These are phyloP conservation scores for Tylopilus cervinicoccineus DNA, from an alignment of 768 basidiomycete genomes.

Conservation along the genomic window DNA sequence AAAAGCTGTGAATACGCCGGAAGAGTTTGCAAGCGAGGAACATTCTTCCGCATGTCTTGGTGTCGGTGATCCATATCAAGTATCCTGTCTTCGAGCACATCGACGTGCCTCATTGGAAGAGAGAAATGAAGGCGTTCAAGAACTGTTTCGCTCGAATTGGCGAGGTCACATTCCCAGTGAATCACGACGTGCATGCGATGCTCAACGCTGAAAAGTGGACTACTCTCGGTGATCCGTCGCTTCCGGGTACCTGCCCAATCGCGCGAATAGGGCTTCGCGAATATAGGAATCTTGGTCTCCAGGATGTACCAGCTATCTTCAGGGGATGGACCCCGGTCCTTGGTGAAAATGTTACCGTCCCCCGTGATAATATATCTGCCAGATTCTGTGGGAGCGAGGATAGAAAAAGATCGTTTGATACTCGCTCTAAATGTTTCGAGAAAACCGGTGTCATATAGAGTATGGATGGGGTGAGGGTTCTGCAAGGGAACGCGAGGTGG, in stretches of 20 bases:
- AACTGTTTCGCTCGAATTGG: slow-evolving; percentile 28
- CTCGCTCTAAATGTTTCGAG: slow-evolving; percentile 23
- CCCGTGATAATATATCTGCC: slow-evolving; percentile 48
- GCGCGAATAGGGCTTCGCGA: slow-evolving; percentile 5
- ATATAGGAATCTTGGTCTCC: slow-evolving; percentile 20
- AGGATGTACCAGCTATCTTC: slow-evolving; percentile 27
- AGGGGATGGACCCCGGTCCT: slow-evolving; percentile 16
- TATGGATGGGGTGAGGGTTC: slow-evolving; percentile 45
- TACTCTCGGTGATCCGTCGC: slow-evolving; percentile 42
- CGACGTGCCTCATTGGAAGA: slow-evolving; percentile 51
- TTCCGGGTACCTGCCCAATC: slow-evolving; percentile 30
- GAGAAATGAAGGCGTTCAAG: slow-evolving; percentile 32
- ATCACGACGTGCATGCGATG: slow-evolving; percentile 56
- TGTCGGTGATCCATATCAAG: not conserved
- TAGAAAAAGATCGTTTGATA: slow-evolving; percentile 37
- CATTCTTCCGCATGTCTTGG: slow-evolving; percentile 9
- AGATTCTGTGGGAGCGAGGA: slow-evolving; percentile 46
- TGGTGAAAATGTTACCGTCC: slow-evolving; percentile 46
- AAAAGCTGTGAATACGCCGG: slow-evolving; percentile 81
- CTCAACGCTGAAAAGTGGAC: slow-evolving; percentile 54
- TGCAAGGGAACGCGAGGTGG: slow-evolving; percentile 62
- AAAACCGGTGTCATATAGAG: slow-evolving; percentile 46
- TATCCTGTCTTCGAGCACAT: slow-evolving; percentile 30
- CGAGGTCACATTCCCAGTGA: slow-evolving; percentile 50
- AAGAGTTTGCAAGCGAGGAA: slow-evolving; percentile 34